phyloP scores from a whole-genome alignment of 2,329 filamentous ascomycete genomes.

The Xylariaceae sp. region DNA sequence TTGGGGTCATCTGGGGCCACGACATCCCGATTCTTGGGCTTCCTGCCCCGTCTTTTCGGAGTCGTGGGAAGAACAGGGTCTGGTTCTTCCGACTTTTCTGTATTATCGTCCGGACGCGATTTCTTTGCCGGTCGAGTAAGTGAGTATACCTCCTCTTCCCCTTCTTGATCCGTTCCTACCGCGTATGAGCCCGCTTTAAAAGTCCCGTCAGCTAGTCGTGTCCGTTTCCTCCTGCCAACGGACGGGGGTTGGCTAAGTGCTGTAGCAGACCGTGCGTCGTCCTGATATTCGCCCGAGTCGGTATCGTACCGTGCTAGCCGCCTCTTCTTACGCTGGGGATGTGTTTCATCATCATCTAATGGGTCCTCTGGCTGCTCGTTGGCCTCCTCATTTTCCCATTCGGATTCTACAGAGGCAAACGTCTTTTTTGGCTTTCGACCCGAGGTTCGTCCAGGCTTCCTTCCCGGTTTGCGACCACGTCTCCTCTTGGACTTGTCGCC shows the following conservation, averaged over 20 bases:
- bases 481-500: conserved; percentile 25
- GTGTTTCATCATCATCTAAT: conserved; percentile 17
- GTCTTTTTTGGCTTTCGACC: conserved; percentile 30
- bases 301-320: conserved; percentile 20
- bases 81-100: conserved; percentile 16
- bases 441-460: conserved; percentile 26
- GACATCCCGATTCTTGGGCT: conserved; percentile 18
- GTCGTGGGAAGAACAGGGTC: conserved; percentile 13
- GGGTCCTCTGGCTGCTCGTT: conserved; percentile 22
- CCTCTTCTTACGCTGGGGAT: conserved; percentile 25
- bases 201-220: conserved; percentile 14
- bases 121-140: conserved; percentile 22
- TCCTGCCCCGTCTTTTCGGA: conserved; percentile 24
- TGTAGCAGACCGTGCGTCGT: conserved; percentile 22
- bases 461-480: conserved; percentile 27
- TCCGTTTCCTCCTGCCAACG: conserved; percentile 10
- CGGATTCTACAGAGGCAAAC: conserved; percentile 25
- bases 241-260: too few relatives aligned
- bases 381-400: conserved; percentile 24
- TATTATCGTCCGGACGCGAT: conserved; percentile 14
- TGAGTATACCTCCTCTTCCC: conserved; percentile 17
- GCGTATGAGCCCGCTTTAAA: conserved; percentile 12
- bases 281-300: conserved; percentile 27
- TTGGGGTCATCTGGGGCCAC: background rate
- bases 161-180: conserved; percentile 5